Evolutionary conservation across 208 protist genomes (phyloP).

Genomic region (Trypanosoma lewisi): DNA sequence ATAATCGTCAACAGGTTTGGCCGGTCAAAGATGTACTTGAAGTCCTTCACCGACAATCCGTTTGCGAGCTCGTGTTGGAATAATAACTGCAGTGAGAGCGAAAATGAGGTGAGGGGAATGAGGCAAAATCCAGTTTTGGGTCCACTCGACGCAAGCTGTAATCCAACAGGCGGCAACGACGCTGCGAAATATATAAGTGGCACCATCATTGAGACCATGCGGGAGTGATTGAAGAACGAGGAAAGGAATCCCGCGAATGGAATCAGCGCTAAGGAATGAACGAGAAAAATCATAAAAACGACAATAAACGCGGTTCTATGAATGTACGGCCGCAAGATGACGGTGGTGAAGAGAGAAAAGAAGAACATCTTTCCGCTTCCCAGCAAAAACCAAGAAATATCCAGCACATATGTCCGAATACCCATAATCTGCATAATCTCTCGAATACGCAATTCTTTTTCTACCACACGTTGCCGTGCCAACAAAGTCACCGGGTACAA

Average conservation of each 20-base stretch:
- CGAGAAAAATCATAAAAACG: constrained; percentile 31
- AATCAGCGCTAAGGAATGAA: constrained; percentile 42
- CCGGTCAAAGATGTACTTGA: constrained; percentile 20
- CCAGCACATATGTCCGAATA: constrained; percentile 17
- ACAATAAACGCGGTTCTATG: constrained; percentile 18
- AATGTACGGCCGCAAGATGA: constrained; percentile 20
- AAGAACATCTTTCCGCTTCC: constrained; percentile 16
- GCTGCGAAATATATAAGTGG: constrained; percentile 52
- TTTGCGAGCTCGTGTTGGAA: constrained; percentile 32
- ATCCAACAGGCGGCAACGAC: constrained; percentile 35
- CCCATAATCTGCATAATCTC: constrained; percentile 52
- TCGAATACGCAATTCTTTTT: constrained; percentile 37
- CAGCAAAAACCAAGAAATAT: constrained; percentile 33
- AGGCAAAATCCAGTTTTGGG: constrained; percentile 18
- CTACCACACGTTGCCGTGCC: constrained; percentile 21
- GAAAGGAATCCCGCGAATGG: constrained; percentile 33
- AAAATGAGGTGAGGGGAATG: constrained; percentile 39
- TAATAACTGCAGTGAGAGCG: constrained; percentile 31
- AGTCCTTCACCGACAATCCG: constrained; percentile 36
- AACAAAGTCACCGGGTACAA: constrained; percentile 34
- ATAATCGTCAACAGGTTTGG: constrained; percentile 31
- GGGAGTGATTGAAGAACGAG: constrained; percentile 39
- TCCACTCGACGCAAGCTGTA: constrained; percentile 11
- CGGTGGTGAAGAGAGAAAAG: constrained; percentile 11
- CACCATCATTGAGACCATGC: constrained; percentile 36